phyloP scores from a whole-genome alignment of 164 flowering plant species.

The Aristolochia californica region DNA sequence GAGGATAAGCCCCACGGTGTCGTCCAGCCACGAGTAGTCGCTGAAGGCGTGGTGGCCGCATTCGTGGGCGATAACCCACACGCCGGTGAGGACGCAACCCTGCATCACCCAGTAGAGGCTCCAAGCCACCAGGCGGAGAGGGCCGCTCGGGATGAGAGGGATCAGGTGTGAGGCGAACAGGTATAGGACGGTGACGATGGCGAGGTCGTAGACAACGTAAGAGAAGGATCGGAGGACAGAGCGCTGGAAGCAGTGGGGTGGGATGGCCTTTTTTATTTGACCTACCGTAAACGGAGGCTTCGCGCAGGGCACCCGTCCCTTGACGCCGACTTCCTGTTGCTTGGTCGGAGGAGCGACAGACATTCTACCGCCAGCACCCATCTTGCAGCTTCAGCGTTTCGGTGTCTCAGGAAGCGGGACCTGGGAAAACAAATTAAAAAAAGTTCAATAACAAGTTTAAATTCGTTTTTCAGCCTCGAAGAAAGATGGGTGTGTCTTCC shows the following conservation, averaged over 20 bases:
- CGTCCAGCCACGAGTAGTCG: constrained; percentile 78
- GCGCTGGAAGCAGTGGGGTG: constrained; percentile 77
- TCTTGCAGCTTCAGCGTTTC: constrained; percentile 3
- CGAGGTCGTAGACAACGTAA: constrained; percentile 48
- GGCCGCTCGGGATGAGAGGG: constrained; percentile 32
- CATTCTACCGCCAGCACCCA: constrained; percentile 70
- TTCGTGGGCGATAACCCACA: constrained; percentile 92
- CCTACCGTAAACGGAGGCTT: constrained; percentile 64
- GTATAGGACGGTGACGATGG: constrained; percentile 37
- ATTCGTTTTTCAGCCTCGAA: too few relatives aligned
- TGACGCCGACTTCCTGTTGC: constrained; percentile 19
- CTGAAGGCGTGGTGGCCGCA: constrained; percentile 91
- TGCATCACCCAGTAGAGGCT: constrained; percentile 48
- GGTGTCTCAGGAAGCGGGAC: too few relatives aligned
- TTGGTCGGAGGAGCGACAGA: constrained; percentile 24
- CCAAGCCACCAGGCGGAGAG: constrained; percentile 55
- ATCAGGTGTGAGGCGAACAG: constrained; percentile 42
- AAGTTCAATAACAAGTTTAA: too few relatives aligned
- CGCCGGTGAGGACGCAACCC: constrained; percentile 64
- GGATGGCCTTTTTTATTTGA: constrained; percentile 69
- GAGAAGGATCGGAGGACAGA: constrained; percentile 65
- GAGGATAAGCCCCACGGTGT: constrained; percentile 65
- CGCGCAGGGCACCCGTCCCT: constrained; percentile 37
- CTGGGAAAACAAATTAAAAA: too few relatives aligned
- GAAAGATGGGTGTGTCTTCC: too few relatives aligned